phyloP scores from a whole-genome alignment of 805 yeast genomes.

The baker's yeast (Saccharomyces cerevisiae) region DNA sequence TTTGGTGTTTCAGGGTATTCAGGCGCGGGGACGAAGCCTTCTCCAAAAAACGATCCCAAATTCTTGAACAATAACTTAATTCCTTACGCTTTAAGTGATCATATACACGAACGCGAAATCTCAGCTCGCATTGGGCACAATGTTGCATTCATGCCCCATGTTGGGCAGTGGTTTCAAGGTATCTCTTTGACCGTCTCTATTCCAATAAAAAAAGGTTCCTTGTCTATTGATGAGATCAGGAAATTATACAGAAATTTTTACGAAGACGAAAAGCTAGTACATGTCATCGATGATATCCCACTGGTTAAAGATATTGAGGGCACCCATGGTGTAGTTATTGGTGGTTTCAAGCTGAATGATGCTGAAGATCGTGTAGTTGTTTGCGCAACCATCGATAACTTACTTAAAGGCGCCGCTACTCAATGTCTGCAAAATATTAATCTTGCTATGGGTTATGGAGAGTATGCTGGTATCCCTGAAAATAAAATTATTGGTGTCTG shows the following conservation, averaged over 20 bases:
- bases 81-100: slow-evolving; percentile 94
- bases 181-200: slow-evolving; percentile 86
- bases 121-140: slow-evolving; percentile 67
- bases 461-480: slow-evolving; percentile 89
- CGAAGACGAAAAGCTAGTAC: slow-evolving; percentile 76
- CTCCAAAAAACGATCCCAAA: slow-evolving; percentile 83
- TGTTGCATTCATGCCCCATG: slow-evolving; percentile 93
- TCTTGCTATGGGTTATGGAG: slow-evolving; percentile 80
- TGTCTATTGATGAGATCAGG: slow-evolving; percentile 67
- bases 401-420: slow-evolving; percentile 96
- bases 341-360: slow-evolving; percentile 91
- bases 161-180: slow-evolving; percentile 99
- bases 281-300: slow-evolving; percentile 87
- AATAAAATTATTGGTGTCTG: slow-evolving; percentile 38
- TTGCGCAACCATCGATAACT: slow-evolving; percentile 91
- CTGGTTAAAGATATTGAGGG: slow-evolving; percentile 85
- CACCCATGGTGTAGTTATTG: slow-evolving; percentile 89
- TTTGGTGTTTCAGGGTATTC: slow-evolving; percentile 98
- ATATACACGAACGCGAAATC: slow-evolving; percentile 92
- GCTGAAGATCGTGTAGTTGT: slow-evolving; percentile 85
- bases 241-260: slow-evolving; percentile 81
- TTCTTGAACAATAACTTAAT: slow-evolving; percentile 74
- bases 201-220: slow-evolving; percentile 61
- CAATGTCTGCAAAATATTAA: slow-evolving; percentile 96
- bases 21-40: slow-evolving; percentile 98